phyloP scores from a whole-genome alignment of 495 filamentous ascomycete species.

The Neurospora tetraspora region DNA sequence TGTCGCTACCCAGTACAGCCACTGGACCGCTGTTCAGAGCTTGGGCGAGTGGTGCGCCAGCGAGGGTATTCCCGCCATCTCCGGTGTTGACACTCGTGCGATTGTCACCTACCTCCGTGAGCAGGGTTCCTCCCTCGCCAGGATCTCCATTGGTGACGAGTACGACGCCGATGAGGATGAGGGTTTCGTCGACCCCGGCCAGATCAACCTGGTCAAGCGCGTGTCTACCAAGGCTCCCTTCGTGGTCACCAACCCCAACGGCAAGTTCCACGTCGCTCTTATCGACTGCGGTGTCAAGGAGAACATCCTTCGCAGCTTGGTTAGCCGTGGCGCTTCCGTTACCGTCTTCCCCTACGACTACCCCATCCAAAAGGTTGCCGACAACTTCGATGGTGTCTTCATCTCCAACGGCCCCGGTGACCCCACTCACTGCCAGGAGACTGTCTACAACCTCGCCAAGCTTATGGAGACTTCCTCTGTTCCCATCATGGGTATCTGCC shows the following conservation, averaged over 20 bases:
- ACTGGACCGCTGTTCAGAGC: conserved; percentile 97
- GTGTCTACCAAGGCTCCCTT: conserved; percentile 98
- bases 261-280: conserved; percentile 82
- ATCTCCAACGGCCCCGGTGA: conserved; percentile 97
- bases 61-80: conserved; percentile 92
- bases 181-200: conserved; percentile 86
- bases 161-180: conserved; percentile 99
- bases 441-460: conserved; percentile 78
- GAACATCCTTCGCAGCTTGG: conserved; percentile 93
- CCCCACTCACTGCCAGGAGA: conserved; percentile 88
- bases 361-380: conserved; percentile 93
- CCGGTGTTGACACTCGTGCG: conserved; percentile 90
- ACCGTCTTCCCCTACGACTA: conserved; percentile 94
- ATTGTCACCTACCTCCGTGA: conserved; percentile 94
- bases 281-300: conserved; percentile 99
- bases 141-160: conserved; percentile 93
- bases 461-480: conserved; percentile 84
- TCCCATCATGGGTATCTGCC: conserved; percentile 94
- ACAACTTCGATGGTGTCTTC: conserved; percentile 97
- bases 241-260: conserved; percentile 70
- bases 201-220: conserved; percentile 89
- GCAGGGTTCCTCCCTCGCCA: conserved; percentile 88
- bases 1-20: conserved; percentile 84
- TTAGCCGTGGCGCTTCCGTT: conserved; percentile 74
- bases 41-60: conserved; percentile 89